phyloP scores from a whole-genome alignment of 495 filamentous ascomycete species.

The Penicillium paradoxum region DNA sequence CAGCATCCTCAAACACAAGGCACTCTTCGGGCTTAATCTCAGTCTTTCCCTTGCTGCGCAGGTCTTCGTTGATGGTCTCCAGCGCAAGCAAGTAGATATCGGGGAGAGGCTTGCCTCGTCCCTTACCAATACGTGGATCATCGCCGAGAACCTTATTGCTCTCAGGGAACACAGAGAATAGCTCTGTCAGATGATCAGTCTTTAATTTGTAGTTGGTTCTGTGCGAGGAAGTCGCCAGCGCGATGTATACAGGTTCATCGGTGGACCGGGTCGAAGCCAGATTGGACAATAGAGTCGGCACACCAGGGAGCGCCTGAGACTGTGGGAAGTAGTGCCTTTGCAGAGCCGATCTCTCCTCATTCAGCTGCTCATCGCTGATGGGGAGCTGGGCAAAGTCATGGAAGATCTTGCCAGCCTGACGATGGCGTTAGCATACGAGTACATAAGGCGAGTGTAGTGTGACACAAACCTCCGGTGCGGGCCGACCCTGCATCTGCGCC shows the following conservation, averaged over 20 bases:
- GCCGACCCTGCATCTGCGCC: conserved; percentile 90
- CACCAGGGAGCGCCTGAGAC: conserved; percentile 74
- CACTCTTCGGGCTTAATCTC: conserved; percentile 81
- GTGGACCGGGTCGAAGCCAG: conserved; percentile 41
- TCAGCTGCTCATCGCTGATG: conserved; percentile 61
- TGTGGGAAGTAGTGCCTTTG: conserved; percentile 67
- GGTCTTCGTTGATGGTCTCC: conserved; percentile 70
- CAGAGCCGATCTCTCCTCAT: conserved; percentile 50
- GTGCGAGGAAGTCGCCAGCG: conserved; percentile 79
- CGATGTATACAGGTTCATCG: conserved; percentile 62
- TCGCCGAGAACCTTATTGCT: conserved; percentile 76
- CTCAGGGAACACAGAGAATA: conserved; percentile 69
- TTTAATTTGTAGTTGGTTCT: conserved; percentile 71
- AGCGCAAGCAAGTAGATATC: conserved; percentile 93
- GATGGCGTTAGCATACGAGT: background rate
- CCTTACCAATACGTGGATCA: conserved; percentile 71
- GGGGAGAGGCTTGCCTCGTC: conserved; percentile 85
- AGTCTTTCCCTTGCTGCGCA: conserved; percentile 54
- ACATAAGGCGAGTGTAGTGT: background rate
- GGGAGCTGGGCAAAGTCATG: conserved; percentile 84
- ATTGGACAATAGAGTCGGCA: conserved; percentile 57
- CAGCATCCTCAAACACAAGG: conserved; percentile 92
- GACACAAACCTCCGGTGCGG: conserved; percentile 56
- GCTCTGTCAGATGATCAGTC: conserved; percentile 61
- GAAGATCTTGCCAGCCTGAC: conserved; percentile 52